Evolutionary conservation across 2,329 filamentous ascomycete genomes (phyloP).

Genomic region (Blumeria graminis): DNA sequence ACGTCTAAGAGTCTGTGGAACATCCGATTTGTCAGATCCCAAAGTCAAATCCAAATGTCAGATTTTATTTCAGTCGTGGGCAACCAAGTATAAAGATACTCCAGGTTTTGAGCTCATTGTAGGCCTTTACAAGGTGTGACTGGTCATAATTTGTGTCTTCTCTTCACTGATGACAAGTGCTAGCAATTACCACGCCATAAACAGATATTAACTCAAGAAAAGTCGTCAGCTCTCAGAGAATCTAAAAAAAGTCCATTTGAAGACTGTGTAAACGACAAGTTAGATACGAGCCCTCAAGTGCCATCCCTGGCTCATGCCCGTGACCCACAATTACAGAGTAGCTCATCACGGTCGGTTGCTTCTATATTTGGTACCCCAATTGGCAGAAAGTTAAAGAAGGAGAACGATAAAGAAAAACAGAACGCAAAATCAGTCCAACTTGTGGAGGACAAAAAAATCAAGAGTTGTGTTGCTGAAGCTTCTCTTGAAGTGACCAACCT

Average conservation of each 20-base stretch:
- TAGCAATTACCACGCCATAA: slow-evolving; percentile 42
- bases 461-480: slow-evolving; percentile 68
- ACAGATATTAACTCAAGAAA: slow-evolving; percentile 48
- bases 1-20: slow-evolving; percentile 66
- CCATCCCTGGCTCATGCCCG: slow-evolving; percentile 1
- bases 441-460: slow-evolving; percentile 73
- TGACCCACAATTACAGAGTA: neutral
- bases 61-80: slow-evolving; percentile 70
- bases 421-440: slow-evolving; percentile 47
- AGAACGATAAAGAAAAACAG: slow-evolving; percentile 19
- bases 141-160: neutral
- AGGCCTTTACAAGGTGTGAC: slow-evolving; percentile 38
- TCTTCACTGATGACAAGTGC: slow-evolving; percentile 4
- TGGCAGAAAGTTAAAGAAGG: slow-evolving; percentile 3
- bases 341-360: neutral
- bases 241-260: slow-evolving; percentile 49
- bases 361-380: neutral
- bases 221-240: slow-evolving; percentile 64
- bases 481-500: slow-evolving; percentile 83
- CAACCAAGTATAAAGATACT: slow-evolving; percentile 53
- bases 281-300: slow-evolving; percentile 3
- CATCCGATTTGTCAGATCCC: slow-evolving; percentile 60
- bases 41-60: slow-evolving; percentile 77
- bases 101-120: slow-evolving; percentile 60
- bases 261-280: slow-evolving; percentile 24